Base-by-base conservation (phyloP, 2,329 filamentous ascomycete species). In the Paraconiothyrium sp. region DNA sequence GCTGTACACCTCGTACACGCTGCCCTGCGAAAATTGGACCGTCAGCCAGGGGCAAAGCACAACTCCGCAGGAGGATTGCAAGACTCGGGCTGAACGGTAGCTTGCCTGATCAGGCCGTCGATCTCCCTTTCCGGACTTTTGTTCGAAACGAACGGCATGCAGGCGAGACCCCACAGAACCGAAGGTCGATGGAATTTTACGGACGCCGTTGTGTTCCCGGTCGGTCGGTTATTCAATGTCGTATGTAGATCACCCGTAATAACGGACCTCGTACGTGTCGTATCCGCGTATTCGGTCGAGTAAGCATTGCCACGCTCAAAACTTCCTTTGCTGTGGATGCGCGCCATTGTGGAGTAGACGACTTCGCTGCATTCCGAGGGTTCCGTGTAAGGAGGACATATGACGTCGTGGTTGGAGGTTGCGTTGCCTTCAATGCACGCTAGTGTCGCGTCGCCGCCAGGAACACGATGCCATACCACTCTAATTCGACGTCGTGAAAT, bases 71-170 rank as follows among this genome's bases (percentile, higher is more conserved):
- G 11, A 14, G 16, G 48, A 34, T 34, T 8, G 16, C 2, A 30
- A 4, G 27, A 16, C n/a, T 10, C 16, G 35, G 27, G 22, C 49
- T 37, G 20, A 37, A 8, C 49, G 20, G 49, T 37, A 51, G 32
- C 32, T 30, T 11, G 49, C 34, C 49, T 51, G 49, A 37, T 52
- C 41, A 27, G 50, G 50, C 34, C 35, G 51, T n/a, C 51, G 16
- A 54, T 44, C 51, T 54, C 39, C 51, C 51, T 32, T 54, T 9
- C 24, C 51, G 39, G 52, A 55, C 39, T 55, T 30, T 44, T 30
- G 30, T 9, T 46, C 24, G 52, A 55, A 55, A 46, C 39, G 39
- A 46, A 10, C 37, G 22, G 16, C 51, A 46, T 22, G 27, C 52
- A 44, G 52, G 24, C 13, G 9, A 46, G 27, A 27, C 52, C 41